phyloP scores from a whole-genome alignment of 176 grass and related monocot species.

The Aegilops tauschii region DNA sequence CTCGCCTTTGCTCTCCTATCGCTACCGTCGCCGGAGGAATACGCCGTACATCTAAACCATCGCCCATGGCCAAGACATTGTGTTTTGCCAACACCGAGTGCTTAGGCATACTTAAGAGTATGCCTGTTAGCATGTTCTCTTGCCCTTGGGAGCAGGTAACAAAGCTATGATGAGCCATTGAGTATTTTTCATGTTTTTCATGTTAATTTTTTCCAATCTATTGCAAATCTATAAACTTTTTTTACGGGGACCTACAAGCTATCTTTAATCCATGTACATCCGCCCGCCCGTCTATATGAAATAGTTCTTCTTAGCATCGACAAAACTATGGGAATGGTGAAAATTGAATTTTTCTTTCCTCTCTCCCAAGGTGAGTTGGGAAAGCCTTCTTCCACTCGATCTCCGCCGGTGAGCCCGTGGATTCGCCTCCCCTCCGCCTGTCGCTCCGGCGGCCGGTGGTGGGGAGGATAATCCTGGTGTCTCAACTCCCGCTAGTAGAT shows the following conservation, averaged over 20 bases:
- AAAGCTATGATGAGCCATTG: background rate
- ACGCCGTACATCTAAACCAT: background rate
- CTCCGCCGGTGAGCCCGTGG: too few relatives aligned
- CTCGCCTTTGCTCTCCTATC: too few relatives aligned
- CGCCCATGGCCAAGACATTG: background rate
- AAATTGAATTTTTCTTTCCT: too few relatives aligned
- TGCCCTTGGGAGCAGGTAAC: background rate
- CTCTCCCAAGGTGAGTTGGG: too few relatives aligned
- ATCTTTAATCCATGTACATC: background rate
- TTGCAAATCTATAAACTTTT: background rate
- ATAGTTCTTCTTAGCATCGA: background rate
- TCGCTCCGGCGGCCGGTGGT: too few relatives aligned
- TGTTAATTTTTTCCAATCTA: background rate
- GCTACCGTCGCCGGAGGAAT: background rate
- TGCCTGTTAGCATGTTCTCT: background rate
- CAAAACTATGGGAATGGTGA: background rate
- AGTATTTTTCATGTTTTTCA: background rate
- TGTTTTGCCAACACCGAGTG: background rate
- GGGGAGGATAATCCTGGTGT: too few relatives aligned
- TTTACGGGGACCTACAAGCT: background rate
- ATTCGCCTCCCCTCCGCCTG: too few relatives aligned
- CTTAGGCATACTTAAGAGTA: background rate
- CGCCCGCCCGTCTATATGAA: background rate
- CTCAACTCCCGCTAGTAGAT: too few relatives aligned
- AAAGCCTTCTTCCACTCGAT: too few relatives aligned